Evolutionary conservation across 345 rosid species (phyloP), one percentile per base, ranked within the genome.

Genomic region (Citrus maxima): DNA sequence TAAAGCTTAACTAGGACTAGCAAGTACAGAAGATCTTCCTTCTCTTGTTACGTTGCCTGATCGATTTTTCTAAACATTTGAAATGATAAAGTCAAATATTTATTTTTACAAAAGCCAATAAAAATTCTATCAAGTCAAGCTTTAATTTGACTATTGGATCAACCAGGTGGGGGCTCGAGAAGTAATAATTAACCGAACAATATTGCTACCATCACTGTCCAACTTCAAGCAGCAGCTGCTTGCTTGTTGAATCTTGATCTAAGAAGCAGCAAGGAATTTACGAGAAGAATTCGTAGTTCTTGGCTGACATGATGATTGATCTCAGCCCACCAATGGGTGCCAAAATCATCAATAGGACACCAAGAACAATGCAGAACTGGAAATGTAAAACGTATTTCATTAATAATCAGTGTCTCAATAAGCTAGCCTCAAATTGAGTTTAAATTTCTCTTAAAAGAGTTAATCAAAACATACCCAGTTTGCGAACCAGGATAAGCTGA

Each of bases 301-400:
- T 88, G 70, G 96, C 84, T 7, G 89, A 67, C 40, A 89, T 0
- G 74, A 93, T 89, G 82, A 93, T 85, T 19, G 79, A 75, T 78
- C 98, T 84, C 18, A 90, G 84, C 12, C 88, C 96, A 58, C 96
- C 98, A 69, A 92, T 92, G 46, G 98, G 96, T 71, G 93, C 80
- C 63, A 89, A 56, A 30, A 93, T 37, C 75, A 87, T 88, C 85
- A 90, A 69, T 72, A 84, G 7, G 28, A 84, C 28, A 2, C 98
- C 95, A 5, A 90, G 40, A 35, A 88, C 24, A 55, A 93, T 92
- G 88, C 98, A 93, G n/a, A 80, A 51, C 96, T 93, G 90, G 24
- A 80, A 46, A 6, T 30, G 51, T 55, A 1, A 22, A 24, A 35
- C 25, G 6, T 34, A 35, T 46, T 12, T 34, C 13, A 16, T 54